A percentile compares a stretch with the other conserved stretches of the same genome.
Evolutionary conservation across 176 grass and related monocot genomes (phyloP).

Genomic region (Oropetium thomaeum): DNA sequence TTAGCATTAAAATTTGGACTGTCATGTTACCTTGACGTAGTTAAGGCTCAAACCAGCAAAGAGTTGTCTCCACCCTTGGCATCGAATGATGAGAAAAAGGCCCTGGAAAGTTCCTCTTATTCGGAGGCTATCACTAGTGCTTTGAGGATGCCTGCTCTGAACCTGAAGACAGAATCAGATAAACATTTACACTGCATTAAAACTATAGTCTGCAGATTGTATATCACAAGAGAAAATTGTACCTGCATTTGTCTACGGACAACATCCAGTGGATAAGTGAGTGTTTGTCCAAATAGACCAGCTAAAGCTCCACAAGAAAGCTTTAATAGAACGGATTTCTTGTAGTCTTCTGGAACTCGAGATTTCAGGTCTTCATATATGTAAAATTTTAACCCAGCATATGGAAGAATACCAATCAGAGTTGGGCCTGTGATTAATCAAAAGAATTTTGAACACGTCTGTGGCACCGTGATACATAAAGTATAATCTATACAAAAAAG

Average conservation of each 20-base stretch:
- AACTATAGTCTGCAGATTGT: background rate
- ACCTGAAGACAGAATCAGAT: conserved; percentile 42
- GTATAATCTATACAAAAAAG: background rate
- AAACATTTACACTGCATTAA: background rate
- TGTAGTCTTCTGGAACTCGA: conserved; percentile 81
- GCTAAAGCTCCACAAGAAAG: conserved; percentile 93
- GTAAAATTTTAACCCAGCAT: conserved; percentile 95
- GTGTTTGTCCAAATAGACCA: conserved; percentile 96
- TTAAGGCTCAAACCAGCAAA: conserved; percentile 98
- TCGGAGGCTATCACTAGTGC: conserved; percentile 41
- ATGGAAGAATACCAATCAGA: conserved; percentile 94
- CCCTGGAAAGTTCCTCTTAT: conserved; percentile 79
- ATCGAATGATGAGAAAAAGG: conserved; percentile 48
- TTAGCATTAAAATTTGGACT: background rate
- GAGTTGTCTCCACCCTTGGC: conserved; percentile 87
- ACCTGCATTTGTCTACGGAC: conserved; percentile 99
- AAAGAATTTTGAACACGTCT: background rate
- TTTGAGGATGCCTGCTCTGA: conserved; percentile 58
- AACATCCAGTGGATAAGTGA: conserved; percentile 95
- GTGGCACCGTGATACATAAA: background rate
- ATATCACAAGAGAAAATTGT: conserved; percentile 6
- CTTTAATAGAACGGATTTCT: conserved; percentile 74
- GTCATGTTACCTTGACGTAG: conserved; percentile 82
- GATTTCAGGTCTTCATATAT: conserved; percentile 94
- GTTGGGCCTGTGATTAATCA: conserved; percentile 56